Base-by-base conservation (phyloP, 176 grass and related monocot genomes). In the Cymbopogon citratus region DNA sequence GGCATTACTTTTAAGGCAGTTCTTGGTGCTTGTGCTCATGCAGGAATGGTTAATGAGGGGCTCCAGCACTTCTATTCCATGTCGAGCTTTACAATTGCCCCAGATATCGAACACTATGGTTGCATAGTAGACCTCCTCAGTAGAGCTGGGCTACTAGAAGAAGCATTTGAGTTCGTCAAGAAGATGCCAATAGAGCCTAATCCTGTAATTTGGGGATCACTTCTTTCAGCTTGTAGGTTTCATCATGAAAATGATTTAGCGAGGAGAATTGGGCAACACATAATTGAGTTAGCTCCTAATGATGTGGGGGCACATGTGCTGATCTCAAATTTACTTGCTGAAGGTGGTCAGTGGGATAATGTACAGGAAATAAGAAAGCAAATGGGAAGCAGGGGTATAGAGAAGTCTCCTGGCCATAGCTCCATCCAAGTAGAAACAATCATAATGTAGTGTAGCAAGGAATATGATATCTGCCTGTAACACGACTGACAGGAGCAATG, bases 61-160 rank as follows among this genome's bases (percentile, higher is more conserved):
- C 62, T 94, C 29, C 27, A 46, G 40, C 92, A 87, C 75, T 97
- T 97, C 56, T n/a, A 85, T 24, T 92, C 61, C 7, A 89, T 97
- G 87, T 72, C 61, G 6, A 80, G 35, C 12, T 77, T 90, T 79
- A 44, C 73, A 73, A 14, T 89, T 54, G 23, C 45, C 80, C 86
- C 87, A 81, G 88, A 94, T 80, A 12, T 89, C 26, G 87, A 97
- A 72, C 94, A 92, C 80, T 92, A 92, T 64, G 87, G 92, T 59
- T 97, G 89, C 45, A 78, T 97, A 74, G 84, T 92, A n/a, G 94
- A 97, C 89, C 89, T 97, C 70, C 69, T 97, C 75, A 81, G 80
- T 36, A 91, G 86, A 87, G 86, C 95, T 48, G 92, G 92, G 45
- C 63, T 92, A 21, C 65, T 94, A 75, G 88, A 87, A 13, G 85